These are phyloP conservation scores for Hypoxylon lenormandii DNA, from an alignment of 495 filamentous ascomycete species.

Conservation along the genomic window DNA sequence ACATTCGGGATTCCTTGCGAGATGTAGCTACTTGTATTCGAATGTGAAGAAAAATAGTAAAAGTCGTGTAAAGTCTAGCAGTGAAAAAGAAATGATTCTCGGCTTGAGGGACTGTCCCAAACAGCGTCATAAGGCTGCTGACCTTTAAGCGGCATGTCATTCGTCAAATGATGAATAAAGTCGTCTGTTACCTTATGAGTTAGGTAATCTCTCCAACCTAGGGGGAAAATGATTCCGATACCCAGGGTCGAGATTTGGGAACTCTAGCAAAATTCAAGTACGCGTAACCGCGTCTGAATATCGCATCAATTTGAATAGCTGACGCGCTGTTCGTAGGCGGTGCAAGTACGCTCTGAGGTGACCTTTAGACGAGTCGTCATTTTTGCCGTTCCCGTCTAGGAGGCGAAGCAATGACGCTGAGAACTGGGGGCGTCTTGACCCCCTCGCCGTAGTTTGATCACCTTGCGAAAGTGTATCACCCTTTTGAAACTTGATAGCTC, in stretches of 20 bases:
- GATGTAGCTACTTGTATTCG: neutral
- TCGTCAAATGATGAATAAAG: neutral
- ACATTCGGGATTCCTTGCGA: conserved; percentile 11
- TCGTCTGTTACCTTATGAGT: neutral
- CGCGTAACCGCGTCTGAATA: conserved; percentile 3
- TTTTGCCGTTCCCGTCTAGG: neutral
- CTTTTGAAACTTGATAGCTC: conserved; percentile 4
- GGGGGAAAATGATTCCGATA: no score
- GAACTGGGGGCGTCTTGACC: conserved; percentile 9
- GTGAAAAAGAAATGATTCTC: neutral
- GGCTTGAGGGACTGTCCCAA: neutral
- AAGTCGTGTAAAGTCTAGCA: neutral
- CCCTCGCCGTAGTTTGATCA: conserved; percentile 37
- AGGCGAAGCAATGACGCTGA: conserved; percentile 26
- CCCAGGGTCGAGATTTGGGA: no score
- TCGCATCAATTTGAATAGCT: neutral
- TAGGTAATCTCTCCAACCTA: no score
- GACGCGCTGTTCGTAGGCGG: neutral
- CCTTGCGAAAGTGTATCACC: conserved; percentile 22
- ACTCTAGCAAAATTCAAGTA: neutral
- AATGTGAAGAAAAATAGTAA: no score
- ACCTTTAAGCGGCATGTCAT: neutral
- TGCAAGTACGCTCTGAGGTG: neutral
- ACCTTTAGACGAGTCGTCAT: neutral
- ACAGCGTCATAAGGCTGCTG: neutral